Base-by-base conservation (phyloP, 208 protist genomes). In the Acanthamoeba quina region DNA sequence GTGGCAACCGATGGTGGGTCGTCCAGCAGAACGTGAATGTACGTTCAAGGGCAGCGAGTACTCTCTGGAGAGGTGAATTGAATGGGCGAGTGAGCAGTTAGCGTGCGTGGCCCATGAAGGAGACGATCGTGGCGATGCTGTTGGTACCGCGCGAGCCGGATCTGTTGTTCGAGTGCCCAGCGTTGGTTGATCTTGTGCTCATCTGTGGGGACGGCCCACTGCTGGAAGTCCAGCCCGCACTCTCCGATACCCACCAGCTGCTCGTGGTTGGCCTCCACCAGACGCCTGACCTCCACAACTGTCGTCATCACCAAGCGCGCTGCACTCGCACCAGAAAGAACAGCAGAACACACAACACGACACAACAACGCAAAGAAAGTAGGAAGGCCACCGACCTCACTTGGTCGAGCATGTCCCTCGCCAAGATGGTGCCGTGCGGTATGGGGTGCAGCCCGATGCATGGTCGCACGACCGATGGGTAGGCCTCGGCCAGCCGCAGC, bases 191-290 rank as follows among this genome's bases (percentile, higher is more conserved):
- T 3, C 72, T 80, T 80, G 29, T 80, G 72, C 3, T 80, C 72
- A 7, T 37, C 34, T 3, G 72, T 80, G 72, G 72, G 72, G 17
- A 80, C 72, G 37, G 72, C 72, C 72, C 72, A 80, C 21, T 41
- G 72, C 37, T 80, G 72, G 41, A 80, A 80, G 37, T 80, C 72
- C 7, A 80, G 72, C 37, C 72, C 72, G 37, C 72, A 80, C 72
- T 80, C 72, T 41, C 72, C 72, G 7, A 80, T 80, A 2, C 72
- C 72, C 29, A 80, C 72, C 41, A 80, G 72, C 37, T 29, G 17
- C 41, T 80, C 72, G 72, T 80, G 72, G 24, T 80, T 37, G n/a
- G 37, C 9, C 41, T 49, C 72, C n/a, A 80, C 72, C 34, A 52
- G 1, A 9, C 72, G 72, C 7, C 72, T 80, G 72, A 1, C 10